Percentiles rank a stretch among this genome's conserved stretches.
These are phyloP conservation scores for Heliosperma pusillum DNA, from an alignment of 148 eudicot genomes.

Conservation along the genomic window DNA sequence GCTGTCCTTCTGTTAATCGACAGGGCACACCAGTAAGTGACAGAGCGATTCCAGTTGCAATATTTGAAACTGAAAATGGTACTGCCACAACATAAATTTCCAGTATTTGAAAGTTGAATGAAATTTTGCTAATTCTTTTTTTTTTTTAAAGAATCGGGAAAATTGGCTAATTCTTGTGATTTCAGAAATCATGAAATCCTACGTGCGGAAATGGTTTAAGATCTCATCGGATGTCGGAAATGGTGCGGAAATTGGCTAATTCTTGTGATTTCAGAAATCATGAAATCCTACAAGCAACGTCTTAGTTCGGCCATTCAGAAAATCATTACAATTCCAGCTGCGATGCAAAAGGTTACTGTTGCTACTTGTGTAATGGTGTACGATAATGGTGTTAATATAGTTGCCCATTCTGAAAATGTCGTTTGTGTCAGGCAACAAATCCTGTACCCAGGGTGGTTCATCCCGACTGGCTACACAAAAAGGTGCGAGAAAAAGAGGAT, in stretches of 20 bases:
- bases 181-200: no score
- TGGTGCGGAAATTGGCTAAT: no score
- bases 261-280: no score
- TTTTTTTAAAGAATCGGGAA: neutral
- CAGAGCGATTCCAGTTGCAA: conserved; percentile 96
- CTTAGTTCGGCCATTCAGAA: conserved; percentile 93
- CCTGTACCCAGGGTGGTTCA: conserved; percentile 98
- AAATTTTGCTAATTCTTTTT: conserved; percentile 15
- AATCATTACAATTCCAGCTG: conserved; percentile 96
- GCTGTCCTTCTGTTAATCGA: conserved; percentile 22
- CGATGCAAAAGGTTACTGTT: conserved; percentile 89
- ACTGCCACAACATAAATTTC: conserved; percentile 23
- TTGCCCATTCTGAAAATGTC: conserved; percentile 19
- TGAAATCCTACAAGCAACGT: conserved; percentile 90
- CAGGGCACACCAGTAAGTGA: conserved; percentile 98
- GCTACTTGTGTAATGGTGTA: conserved; percentile 12
- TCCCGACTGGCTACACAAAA: conserved; percentile 97
- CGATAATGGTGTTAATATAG: neutral
- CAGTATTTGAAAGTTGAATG: conserved; percentile 4
- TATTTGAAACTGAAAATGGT: conserved; percentile 92
- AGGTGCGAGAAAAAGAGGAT: conserved; percentile 93
- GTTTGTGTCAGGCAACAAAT: conserved; percentile 66
- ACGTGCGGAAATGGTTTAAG: conserved; percentile 95
- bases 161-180: conserved; percentile 20
- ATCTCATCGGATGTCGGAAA: conserved; percentile 76